A percentile compares a stretch with the other conserved stretches of the same genome.
Evolutionary conservation across 2,329 filamentous ascomycete species (phyloP).

Genomic region (Paraphaeosphaeria sporulosa): DNA sequence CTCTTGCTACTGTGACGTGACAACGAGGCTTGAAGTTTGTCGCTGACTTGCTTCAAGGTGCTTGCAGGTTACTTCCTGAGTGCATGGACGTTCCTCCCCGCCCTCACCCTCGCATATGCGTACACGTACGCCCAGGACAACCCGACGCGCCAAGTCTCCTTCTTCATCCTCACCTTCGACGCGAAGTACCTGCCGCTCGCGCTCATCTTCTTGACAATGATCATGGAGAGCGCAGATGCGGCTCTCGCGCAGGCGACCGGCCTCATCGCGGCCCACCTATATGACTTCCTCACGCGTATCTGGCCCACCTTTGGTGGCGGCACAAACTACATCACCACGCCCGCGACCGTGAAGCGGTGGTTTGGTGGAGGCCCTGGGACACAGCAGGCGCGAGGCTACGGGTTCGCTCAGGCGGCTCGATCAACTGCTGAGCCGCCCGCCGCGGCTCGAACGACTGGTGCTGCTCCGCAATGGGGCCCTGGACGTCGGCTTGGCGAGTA

Average conservation of each 20-base stretch:
- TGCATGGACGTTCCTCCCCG: constrained; percentile 58
- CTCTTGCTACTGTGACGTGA: constrained; percentile 16
- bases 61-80: constrained; percentile 63
- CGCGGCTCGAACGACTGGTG: constrained; percentile 38
- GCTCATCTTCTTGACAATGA: constrained; percentile 76
- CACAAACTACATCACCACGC: constrained; percentile 76
- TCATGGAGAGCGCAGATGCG: constrained; percentile 67
- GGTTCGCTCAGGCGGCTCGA: constrained; percentile 63
- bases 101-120: constrained; percentile 78
- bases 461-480: constrained; percentile 36
- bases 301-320: constrained; percentile 92
- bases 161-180: constrained; percentile 84
- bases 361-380: constrained; percentile 61
- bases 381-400: constrained; percentile 62
- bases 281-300: constrained; percentile 86
- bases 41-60: constrained; percentile 54
- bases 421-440: constrained; percentile 21
- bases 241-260: constrained; percentile 75
- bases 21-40: constrained; percentile 13
- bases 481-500: constrained; percentile 41
- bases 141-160: constrained; percentile 75
- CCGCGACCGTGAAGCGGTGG: constrained; percentile 72
- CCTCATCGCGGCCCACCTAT: constrained; percentile 86
- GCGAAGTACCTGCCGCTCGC: constrained; percentile 82
- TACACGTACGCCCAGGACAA: constrained; percentile 91